Evolutionary conservation across 768 basidiomycete genomes (phyloP), one percentile per base, ranked within the genome.

Genomic region (Tricholoma furcatifolium): DNA sequence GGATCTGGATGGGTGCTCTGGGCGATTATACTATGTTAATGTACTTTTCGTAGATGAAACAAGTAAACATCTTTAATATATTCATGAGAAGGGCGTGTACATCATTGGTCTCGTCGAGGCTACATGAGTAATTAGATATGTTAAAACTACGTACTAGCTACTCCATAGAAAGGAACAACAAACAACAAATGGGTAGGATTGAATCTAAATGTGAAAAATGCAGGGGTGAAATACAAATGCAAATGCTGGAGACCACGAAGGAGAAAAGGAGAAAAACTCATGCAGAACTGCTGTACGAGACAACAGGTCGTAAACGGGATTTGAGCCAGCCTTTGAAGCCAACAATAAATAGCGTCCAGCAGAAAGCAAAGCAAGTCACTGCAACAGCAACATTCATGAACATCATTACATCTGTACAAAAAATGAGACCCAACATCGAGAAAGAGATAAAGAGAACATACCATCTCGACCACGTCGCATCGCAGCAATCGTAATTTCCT

Each of bases 401-500:
- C 89, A 93, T 89, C 87, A 93, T 88, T 43, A 91, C 82, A 65
- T 92, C 90, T 90, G 36, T 17, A 50, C 44, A 46, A 43, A 32
- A 14, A 11, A 14, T 30, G 23, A 10, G 18, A 24, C n/a, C 34
- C 3, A 7, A 18, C 39, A 43, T 35, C 8, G 40, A 42, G n/a
- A 40, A 53, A 21, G 23, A 30, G 43, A 34, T n/a, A 8, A 7
- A 4, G 18, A 24, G 6, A 56, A 66, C 79, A 55, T 71, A 83
- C 88, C 91, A 75, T 94, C 93, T 59, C 84, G 83, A 23, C 91
- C 91, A 63, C 84, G 77, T 52, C 95, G 78, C 93, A 98, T 97
- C 15, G 94, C 93, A 11, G 91, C 88, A 56, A 91, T 81, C 3
- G 91, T 90, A 18, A 98, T 67, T 62, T 96, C 92, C 70, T 98